phyloP scores from a whole-genome alignment of 1,284 basidiomycete species.

The Butyriboletus appendiculatus region DNA sequence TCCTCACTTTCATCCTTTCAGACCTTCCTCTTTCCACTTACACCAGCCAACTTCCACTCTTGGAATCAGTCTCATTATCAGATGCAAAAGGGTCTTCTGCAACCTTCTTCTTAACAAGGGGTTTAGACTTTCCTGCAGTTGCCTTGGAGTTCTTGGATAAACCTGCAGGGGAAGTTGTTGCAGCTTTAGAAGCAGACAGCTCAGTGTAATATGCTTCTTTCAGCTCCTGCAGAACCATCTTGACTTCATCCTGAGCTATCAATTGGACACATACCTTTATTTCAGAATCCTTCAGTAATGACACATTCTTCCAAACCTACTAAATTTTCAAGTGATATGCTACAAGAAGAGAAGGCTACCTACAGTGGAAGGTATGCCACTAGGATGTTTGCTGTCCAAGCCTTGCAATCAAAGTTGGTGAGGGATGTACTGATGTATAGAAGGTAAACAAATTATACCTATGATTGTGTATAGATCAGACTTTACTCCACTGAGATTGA shows the following conservation, averaged over 20 bases:
- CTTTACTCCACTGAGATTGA: constrained; percentile 67
- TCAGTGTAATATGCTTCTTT: constrained; percentile 59
- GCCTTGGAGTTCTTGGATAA: constrained; percentile 24
- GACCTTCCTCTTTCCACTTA: constrained; percentile 5
- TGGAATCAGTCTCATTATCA: constrained; percentile 39
- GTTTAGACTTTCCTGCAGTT: constrained; percentile 41
- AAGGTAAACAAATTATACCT: constrained; percentile 38
- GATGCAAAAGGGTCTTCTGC: constrained; percentile 49
- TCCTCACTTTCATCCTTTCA: constrained; percentile 11
- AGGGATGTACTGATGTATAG: neutral
- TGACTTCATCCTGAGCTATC: neutral
- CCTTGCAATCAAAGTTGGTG: constrained; percentile 38
- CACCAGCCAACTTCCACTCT: neutral
- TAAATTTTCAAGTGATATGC: neutral
- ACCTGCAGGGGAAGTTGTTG: constrained; percentile 18
- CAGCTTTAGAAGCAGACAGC: constrained; percentile 33
- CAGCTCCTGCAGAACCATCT: constrained; percentile 43
- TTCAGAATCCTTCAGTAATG: constrained; percentile 58
- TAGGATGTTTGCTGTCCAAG: constrained; percentile 72
- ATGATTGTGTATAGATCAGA: constrained; percentile 65
- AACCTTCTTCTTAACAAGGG: constrained; percentile 42
- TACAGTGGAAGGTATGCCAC: constrained; percentile 70
- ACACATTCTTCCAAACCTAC: constrained; percentile 67
- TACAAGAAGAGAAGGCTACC: constrained; percentile 7
- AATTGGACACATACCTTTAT: constrained; percentile 47